Evolutionary conservation across 306 rosid genomes (phyloP).

Genomic region (Vigna radiata): DNA sequence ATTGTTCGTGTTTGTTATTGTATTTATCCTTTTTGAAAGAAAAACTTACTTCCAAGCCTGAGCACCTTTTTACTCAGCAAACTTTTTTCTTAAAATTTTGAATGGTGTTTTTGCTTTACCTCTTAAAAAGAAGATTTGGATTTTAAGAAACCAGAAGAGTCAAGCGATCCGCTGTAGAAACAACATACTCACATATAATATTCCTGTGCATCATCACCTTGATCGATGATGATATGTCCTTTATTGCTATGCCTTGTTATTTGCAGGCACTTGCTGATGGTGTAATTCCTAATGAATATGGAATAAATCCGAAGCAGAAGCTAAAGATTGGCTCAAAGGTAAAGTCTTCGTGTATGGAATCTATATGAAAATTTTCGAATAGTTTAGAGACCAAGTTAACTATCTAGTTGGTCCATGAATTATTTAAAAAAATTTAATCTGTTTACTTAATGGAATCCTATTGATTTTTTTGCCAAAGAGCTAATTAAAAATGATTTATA

Average conservation of each 20-base stretch:
- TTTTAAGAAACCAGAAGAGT: constrained; percentile 12
- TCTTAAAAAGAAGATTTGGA: constrained; percentile 19
- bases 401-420: not conserved
- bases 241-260: constrained; percentile 39
- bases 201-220: constrained; percentile 44
- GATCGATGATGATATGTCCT: constrained; percentile 13
- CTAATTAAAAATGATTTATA: not conserved
- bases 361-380: not conserved
- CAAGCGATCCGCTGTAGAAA: constrained; percentile 11
- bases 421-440: not conserved
- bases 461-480: not conserved
- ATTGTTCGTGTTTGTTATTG: not conserved
- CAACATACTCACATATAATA: constrained; percentile 23
- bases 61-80: constrained; percentile 13
- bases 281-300: constrained; percentile 97
- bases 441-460: not conserved
- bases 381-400: not conserved
- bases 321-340: constrained; percentile 97
- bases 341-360: constrained; percentile 32
- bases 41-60: not conserved
- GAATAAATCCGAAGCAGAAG: constrained; percentile 91
- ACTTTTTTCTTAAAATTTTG: constrained; percentile 35
- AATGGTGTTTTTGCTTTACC: constrained; percentile 8
- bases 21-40: constrained; percentile 20
- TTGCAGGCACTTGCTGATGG: constrained; percentile 95